Percentiles rank a stretch among this genome's conserved stretches.
These are phyloP conservation scores for Bodo saltans DNA, from an alignment of 78 protist species.

Conservation along the genomic window DNA sequence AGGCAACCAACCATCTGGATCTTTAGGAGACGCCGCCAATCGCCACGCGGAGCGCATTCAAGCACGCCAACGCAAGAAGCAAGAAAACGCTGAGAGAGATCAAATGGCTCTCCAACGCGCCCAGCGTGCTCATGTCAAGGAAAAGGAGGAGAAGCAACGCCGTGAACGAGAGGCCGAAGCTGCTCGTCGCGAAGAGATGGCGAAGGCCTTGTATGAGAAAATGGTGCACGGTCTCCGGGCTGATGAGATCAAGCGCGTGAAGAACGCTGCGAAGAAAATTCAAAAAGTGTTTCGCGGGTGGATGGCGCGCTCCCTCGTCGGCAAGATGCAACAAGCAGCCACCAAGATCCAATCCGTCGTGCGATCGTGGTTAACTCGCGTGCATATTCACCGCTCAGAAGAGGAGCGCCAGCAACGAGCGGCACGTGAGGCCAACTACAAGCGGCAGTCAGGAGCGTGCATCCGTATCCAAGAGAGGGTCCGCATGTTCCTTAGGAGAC, in stretches of 20 bases:
- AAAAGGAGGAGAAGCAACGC: not conserved
- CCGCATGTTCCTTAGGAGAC: not conserved
- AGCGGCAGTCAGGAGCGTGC: not conserved
- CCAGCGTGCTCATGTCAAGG: no score
- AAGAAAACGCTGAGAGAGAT: no score
- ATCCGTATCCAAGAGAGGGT: not conserved
- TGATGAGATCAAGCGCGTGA: not conserved
- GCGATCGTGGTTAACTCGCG: not conserved
- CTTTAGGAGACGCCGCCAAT: no score
- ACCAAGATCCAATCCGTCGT: not conserved
- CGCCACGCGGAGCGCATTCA: no score
- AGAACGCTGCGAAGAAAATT: not conserved
- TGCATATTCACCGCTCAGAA: not conserved
- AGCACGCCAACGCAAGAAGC: no score
- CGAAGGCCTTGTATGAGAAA: not conserved
- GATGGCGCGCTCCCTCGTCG: not conserved
- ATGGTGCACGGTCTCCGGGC: not conserved
- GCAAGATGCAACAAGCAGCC: not conserved
- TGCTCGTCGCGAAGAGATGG: not conserved
- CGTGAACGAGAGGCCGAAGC: not conserved
- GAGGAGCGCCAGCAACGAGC: not conserved
- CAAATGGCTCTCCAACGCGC: no score
- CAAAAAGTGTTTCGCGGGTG: not conserved
- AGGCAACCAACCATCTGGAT: no score
- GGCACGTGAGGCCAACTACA: not conserved